Evolutionary conservation across 2,329 filamentous ascomycete species (phyloP), one percentile per base, ranked within the genome.

Genomic region (Fusarium sarcochroum): DNA sequence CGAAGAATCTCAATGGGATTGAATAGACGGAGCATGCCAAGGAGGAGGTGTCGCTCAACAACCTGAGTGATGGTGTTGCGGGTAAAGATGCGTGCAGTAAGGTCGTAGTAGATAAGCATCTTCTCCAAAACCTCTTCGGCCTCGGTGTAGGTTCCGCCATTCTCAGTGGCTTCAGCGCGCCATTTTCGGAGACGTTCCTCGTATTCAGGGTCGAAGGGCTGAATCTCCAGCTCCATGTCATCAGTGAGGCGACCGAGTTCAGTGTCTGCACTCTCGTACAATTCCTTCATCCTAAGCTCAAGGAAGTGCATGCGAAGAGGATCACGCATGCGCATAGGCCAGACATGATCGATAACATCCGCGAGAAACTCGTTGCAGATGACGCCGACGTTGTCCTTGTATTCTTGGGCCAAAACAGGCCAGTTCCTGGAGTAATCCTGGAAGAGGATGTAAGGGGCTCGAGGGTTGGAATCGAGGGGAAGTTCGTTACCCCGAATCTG

Each of bases 51-150:
- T 1, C 84, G 80, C 73, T 86, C 84, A 1, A 84, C 81, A 0
- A 86, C 83, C 60, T 86, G 84, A 0, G 83, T 85, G 54, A 86
- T 85, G 57, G 84, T 80, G 63, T 86, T 86, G 54, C 84, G 79
- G 27, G 84, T 85, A 60, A 85, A 86, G 48, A 82, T 83, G 71
- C 84, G 83, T 8, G 83, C 82, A 3, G 84, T 84, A 10, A 86
- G 79, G 38, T 86, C 84, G 64, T 86, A 86, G 76, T 84, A 86
- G 63, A 86, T 86, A 52, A 86, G 77, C 84, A 86, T 86, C 78
- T 86, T 86, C 73, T 86, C 84, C 25, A 86, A 70, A 0, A 86
- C 84, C 72, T 86, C 84, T 60, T 86, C 83, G 0, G 84, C 84
- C 58, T 86, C 84, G 3, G 80, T 82, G 68, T 84, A 86, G 0